Evolutionary conservation across 495 filamentous ascomycete genomes (phyloP), one percentile per base, ranked within the genome.

Genomic region (Lepidopterella palustris): DNA sequence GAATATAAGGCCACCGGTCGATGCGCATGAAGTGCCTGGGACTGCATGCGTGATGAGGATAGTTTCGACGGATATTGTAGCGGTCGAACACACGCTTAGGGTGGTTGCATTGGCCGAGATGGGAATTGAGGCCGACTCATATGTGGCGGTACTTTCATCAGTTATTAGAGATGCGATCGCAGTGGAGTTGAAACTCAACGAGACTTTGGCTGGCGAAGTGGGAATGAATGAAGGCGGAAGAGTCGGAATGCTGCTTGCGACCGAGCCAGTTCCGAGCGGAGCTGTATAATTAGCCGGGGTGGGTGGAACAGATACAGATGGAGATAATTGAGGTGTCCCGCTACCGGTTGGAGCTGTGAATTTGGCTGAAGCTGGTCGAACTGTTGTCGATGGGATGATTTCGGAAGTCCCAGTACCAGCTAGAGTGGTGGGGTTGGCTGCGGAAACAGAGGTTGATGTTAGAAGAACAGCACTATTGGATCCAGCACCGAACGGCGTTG

Each of bases 401-500:
- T 42, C n/a, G 35, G 35, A 42, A 63, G 39, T 48, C 39, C 8
- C 58, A 15, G 55, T 58, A 4, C 55, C 55, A 3, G 21, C 13
- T 49, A 15, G 20, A 15, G 42, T 10, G 21, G 39, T 57, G 20
- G 29, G 39, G 18, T 55, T 60, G 11, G 49, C 57, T 21, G 25
- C 40, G 1, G 29, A 4, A 5, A 20, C 23, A 8, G 52, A 24
- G 15, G 23, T 48, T 2, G 18, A 23, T 24, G 48, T 25, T 11
- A 26, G 48, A 5, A 26, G 23, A 21, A 26, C 4, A 21, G 3
- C 9, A 26, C 32, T 29, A 47, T 18, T n/a, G 52, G 28, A 27
- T 26, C 53, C 53, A 3, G 42, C 24, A 23, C 42, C 42, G 4
- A 27, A 28, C 9, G 49, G 21, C 10, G 24, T 25, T 5, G 20